These are phyloP conservation scores for Cladosporium sp. DNA, from an alignment of 2,329 filamentous ascomycete species.

Conservation along the genomic window DNA sequence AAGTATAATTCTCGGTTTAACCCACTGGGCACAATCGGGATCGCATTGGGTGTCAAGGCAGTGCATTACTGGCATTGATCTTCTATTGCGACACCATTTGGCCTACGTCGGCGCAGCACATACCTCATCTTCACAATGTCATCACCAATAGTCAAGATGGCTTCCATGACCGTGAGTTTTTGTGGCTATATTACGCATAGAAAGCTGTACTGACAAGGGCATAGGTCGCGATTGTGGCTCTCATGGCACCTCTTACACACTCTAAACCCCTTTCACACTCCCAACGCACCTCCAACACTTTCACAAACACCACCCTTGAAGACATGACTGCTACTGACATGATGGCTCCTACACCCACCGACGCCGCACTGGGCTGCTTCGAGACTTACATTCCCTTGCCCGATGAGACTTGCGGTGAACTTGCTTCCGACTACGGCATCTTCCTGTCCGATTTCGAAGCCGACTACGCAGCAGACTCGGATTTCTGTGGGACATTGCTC, in stretches of 20 bases:
- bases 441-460: slow-evolving; percentile 22
- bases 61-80: not conserved
- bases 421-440: slow-evolving; percentile 22
- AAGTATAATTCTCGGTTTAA: slow-evolving; percentile 3
- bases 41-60: not conserved
- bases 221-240: slow-evolving; percentile 12
- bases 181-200: not conserved
- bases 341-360: slow-evolving; percentile 8
- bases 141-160: slow-evolving; percentile 1
- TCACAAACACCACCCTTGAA: slow-evolving; percentile 15
- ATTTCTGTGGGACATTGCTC: slow-evolving; percentile 22
- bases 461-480: slow-evolving; percentile 20
- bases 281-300: slow-evolving; percentile 16
- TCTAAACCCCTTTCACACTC: slow-evolving; percentile 13
- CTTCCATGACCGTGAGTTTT: slow-evolving; percentile 10
- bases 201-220: not conserved
- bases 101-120: not conserved
- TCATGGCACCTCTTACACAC: slow-evolving; percentile 10
- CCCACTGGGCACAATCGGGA: not conserved
- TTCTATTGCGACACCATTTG: not conserved
- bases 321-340: slow-evolving; percentile 15
- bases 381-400: slow-evolving; percentile 9
- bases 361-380: slow-evolving; percentile 10
- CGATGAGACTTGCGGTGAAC: slow-evolving; percentile 23
- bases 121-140: not conserved